Evolutionary conservation across 768 basidiomycete species (phyloP).

Genomic region (Tricholoma sp.): DNA sequence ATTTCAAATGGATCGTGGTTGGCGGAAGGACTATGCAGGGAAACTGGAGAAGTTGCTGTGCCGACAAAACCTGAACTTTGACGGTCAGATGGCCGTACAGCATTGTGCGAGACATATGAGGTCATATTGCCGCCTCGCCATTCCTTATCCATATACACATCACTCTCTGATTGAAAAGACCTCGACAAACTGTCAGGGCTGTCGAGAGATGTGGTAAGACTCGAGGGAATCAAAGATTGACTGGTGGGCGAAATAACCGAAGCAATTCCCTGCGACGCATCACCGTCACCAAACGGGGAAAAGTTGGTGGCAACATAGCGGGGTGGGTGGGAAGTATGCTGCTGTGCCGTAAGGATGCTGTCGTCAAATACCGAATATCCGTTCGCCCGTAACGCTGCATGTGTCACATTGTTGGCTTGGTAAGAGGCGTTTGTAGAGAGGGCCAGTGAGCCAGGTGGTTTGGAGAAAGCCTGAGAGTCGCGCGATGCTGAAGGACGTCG

Average conservation of each 20-base stretch:
- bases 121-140: conserved; percentile 33
- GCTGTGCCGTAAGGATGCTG: conserved; percentile 28
- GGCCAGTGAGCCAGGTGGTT: conserved; percentile 25
- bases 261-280: conserved; percentile 20
- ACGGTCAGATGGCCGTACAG: conserved; percentile 7
- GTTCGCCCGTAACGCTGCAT: conserved; percentile 25
- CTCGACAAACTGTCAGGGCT: conserved; percentile 32
- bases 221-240: conserved; percentile 49
- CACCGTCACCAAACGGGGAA: conserved; percentile 50
- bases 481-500: conserved; percentile 12
- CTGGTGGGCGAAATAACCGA: conserved; percentile 35
- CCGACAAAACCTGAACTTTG: conserved; percentile 12
- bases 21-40: conserved; percentile 21
- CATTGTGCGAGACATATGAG: conserved; percentile 6
- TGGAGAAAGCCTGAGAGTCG: conserved; percentile 13
- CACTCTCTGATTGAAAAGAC: conserved; percentile 49
- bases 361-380: conserved; percentile 39
- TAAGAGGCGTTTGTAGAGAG: conserved; percentile 22
- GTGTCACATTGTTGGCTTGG: conserved; percentile 8
- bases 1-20: conserved; percentile 47
- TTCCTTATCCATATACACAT: conserved; percentile 46
- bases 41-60: conserved; percentile 38
- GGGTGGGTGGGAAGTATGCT: conserved; percentile 9
- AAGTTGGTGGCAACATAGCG: conserved; percentile 30
- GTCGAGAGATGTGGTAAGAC: conserved; percentile 52